Percentiles rank a stretch among this genome's conserved stretches.
phyloP scores from a whole-genome alignment of 2,329 filamentous ascomycete species.

The Knoxdaviesia proteae region DNA sequence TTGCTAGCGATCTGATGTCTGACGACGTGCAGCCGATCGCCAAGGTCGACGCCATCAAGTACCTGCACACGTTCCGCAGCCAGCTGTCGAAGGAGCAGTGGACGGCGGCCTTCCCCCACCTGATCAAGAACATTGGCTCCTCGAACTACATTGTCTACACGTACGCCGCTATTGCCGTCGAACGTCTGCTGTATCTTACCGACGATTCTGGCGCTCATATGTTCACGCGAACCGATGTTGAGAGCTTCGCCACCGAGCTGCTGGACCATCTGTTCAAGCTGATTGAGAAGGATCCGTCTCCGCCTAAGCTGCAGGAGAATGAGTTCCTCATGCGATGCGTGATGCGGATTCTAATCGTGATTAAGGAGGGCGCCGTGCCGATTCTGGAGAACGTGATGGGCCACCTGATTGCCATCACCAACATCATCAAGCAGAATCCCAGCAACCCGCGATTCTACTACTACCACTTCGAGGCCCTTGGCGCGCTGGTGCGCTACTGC shows the following conservation, averaged over 20 bases:
- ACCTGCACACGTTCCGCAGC: slow-evolving; percentile 88
- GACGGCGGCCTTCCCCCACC: slow-evolving; percentile 69
- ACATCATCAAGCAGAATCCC: slow-evolving; percentile 80
- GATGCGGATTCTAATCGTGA: slow-evolving; percentile 90
- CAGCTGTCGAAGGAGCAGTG: slow-evolving; percentile 84
- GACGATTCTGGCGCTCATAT: slow-evolving; percentile 57
- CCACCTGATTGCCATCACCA: slow-evolving; percentile 74
- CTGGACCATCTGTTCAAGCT: slow-evolving; percentile 78
- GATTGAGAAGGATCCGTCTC: slow-evolving; percentile 64
- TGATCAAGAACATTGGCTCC: slow-evolving; percentile 80
- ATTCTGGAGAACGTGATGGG: slow-evolving; percentile 61
- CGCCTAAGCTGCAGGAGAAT: slow-evolving; percentile 93
- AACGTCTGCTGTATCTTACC: slow-evolving; percentile 69
- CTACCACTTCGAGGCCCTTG: slow-evolving; percentile 89
- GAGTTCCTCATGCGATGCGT: slow-evolving; percentile 98
- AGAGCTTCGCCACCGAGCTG: slow-evolving; percentile 66
- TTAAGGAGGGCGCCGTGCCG: slow-evolving; percentile 58
- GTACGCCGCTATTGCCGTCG: slow-evolving; percentile 91
- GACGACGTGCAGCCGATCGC: slow-evolving; percentile 59
- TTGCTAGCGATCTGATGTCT: slow-evolving; percentile 72
- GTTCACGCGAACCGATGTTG: slow-evolving; percentile 60
- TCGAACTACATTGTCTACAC: slow-evolving; percentile 94
- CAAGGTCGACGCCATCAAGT: slow-evolving; percentile 97
- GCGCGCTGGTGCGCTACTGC: slow-evolving; percentile 61
- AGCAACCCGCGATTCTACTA: slow-evolving; percentile 98